Conservation (phyloP, 805 yeast species). For the Candida coquimbonensis region DNA sequence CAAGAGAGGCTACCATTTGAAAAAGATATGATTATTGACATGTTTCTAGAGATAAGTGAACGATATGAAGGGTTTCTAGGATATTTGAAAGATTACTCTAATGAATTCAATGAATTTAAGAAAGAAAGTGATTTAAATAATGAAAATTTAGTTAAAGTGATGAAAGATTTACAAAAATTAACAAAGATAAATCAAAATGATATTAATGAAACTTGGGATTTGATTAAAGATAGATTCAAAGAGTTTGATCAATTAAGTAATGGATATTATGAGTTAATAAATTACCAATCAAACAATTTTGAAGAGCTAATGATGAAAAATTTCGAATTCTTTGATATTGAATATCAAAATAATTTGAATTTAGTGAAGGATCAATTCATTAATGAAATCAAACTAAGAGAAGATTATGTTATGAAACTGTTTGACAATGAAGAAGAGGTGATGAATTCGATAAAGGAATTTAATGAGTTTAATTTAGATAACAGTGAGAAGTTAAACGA, state of each 20-base stretch:
- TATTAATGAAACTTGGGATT: slow-evolving; percentile 5
- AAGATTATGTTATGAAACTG: too few species aligned
- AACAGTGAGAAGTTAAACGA: neutral
- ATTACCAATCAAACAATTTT: too few species aligned
- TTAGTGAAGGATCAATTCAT: too few species aligned
- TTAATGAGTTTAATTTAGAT: too few species aligned
- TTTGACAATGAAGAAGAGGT: too few species aligned
- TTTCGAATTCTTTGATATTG: too few species aligned
- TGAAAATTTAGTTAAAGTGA: neutral
- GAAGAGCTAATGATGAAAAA: too few species aligned
- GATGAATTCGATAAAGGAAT: too few species aligned
- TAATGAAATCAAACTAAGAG: too few species aligned
- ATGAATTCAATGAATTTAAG: slow-evolving; percentile 13
- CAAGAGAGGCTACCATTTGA: slow-evolving; percentile 46
- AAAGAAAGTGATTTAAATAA: neutral
- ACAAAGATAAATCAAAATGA: slow-evolving; percentile 10
- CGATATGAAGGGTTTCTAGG: slow-evolving; percentile 19
- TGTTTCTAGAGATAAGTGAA: slow-evolving; percentile 42
- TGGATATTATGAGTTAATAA: too few species aligned
- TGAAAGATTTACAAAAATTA: neutral
- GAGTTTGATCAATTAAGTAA: slow-evolving; percentile 10
- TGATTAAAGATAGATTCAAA: slow-evolving; percentile 10
- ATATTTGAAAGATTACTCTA: slow-evolving; percentile 14
- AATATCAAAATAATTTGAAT: too few species aligned
- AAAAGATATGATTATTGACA: slow-evolving; percentile 39